These are phyloP conservation scores for Diplodia intermedia DNA, from an alignment of 2,329 filamentous ascomycete species.

Conservation along the genomic window DNA sequence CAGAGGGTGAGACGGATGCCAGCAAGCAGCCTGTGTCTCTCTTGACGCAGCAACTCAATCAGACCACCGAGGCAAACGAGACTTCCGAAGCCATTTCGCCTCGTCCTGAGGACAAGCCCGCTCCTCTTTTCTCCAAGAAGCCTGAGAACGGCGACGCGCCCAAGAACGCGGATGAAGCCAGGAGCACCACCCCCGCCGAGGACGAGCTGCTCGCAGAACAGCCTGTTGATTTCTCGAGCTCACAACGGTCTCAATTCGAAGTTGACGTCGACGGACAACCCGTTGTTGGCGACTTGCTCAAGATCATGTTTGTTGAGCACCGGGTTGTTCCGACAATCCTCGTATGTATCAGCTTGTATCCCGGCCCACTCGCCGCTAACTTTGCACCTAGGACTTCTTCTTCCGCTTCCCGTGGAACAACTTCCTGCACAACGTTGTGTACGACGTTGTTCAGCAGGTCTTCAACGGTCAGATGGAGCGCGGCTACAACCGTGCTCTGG, in stretches of 20 bases:
- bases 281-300: slow-evolving; percentile 92
- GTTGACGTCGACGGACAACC: slow-evolving; percentile 69
- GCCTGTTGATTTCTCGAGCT: slow-evolving; percentile 38
- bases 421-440: slow-evolving; percentile 98
- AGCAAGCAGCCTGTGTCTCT: slow-evolving; percentile 48
- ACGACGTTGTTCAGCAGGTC: slow-evolving; percentile 98
- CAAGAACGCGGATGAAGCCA: slow-evolving; percentile 39
- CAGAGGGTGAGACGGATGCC: slow-evolving; percentile 34
- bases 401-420: slow-evolving; percentile 99
- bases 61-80: slow-evolving; percentile 40
- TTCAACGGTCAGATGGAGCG: slow-evolving; percentile 98
- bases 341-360: slow-evolving; percentile 62
- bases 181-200: slow-evolving; percentile 48
- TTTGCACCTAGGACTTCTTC: slow-evolving; percentile 78
- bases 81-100: slow-evolving; percentile 53
- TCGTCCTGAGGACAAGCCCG: slow-evolving; percentile 72
- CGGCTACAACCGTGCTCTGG: slow-evolving; percentile 87
- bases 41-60: slow-evolving; percentile 52
- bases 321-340: slow-evolving; percentile 94
- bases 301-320: slow-evolving; percentile 95
- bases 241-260: slow-evolving; percentile 56
- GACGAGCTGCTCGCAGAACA: slow-evolving; percentile 45
- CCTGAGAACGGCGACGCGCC: slow-evolving; percentile 35
- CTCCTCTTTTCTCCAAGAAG: slow-evolving; percentile 66
- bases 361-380: neutral